phyloP scores from a whole-genome alignment of 352 stramenopile genomes.

The Pythium volutum region DNA sequence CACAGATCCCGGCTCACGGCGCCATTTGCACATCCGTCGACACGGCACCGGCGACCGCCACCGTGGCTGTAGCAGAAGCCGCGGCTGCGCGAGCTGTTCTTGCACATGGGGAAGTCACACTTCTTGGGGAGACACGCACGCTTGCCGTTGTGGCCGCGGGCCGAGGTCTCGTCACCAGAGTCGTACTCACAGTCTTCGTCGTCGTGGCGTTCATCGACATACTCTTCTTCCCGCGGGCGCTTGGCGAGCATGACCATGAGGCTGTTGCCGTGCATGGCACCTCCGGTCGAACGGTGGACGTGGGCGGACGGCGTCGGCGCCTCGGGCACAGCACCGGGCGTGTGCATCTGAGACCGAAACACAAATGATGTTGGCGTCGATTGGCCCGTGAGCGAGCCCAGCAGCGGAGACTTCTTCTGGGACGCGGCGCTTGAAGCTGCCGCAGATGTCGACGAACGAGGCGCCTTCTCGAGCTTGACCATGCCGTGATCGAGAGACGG shows the following conservation, averaged over 20 bases:
- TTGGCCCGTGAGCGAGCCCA: background rate
- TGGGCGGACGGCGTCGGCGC: conserved; percentile 16
- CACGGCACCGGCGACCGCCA: conserved; percentile 54
- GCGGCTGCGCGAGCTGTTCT: conserved; percentile 74
- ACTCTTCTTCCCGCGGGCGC: conserved; percentile 16
- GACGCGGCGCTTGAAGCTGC: background rate
- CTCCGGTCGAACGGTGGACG: conserved; percentile 11
- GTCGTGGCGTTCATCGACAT: conserved; percentile 10
- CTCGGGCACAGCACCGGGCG: conserved; percentile 6
- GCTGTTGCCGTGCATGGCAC: conserved; percentile 1
- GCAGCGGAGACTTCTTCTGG: conserved; percentile 15
- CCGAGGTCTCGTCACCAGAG: conserved; percentile 1
- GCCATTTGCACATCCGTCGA: conserved; percentile 68
- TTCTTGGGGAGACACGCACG: conserved; percentile 75
- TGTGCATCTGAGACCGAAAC: conserved; percentile 19
- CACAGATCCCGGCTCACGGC: conserved; percentile 78
- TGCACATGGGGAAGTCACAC: conserved; percentile 83
- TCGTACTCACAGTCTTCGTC: conserved; percentile 24
- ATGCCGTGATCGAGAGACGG: background rate
- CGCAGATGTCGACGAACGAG: background rate
- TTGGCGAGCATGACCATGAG: conserved; percentile 19
- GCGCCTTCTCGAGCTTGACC: conserved; percentile 24
- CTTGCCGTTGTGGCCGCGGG: conserved; percentile 28
- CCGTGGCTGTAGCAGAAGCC: conserved; percentile 82
- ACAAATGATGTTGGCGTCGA: conserved; percentile 3